Evolutionary conservation across 495 filamentous ascomycete species (phyloP), one percentile per base, ranked within the genome.

Genomic region (Aspergillus affinis): DNA sequence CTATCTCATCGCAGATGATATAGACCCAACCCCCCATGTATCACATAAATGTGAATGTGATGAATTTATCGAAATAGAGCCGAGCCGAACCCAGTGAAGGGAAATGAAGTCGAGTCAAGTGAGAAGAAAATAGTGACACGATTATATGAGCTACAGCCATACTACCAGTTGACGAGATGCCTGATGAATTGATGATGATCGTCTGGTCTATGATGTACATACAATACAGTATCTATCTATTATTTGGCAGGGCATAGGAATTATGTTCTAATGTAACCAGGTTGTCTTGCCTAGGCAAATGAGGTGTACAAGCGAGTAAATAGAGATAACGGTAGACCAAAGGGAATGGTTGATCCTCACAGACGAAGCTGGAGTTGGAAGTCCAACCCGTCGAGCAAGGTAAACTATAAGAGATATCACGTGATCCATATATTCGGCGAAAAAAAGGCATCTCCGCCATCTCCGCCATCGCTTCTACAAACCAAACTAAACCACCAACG

Each of bases 171-270:
- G 41, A 54, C 53, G 57, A 64, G 47, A 62, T 50, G 47, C 50
- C 51, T 51, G 49, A 65, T 65, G 63, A 65, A 59, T 29, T 48
- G 56, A 50, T 65, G 49, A 67, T 51, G 62, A 68, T 61, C 54
- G 61, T 62, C 59, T 27, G 53, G n/a, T 53, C 53, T 61, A 67
- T 62, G 51, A 62, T 68, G 65, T 68, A 68, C 65, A 68, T 68
- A 68, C 58, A 60, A 15, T 41, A 41, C 30, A 32, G 30, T 41
- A 13, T 15, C 13, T 41, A 13, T 15, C 13, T 41, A 41, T 41
- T 41, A 41, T 32, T 32, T 1, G 8, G 6, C 29, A 10, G 29
- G 10, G 29, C 29, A 32, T 32, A 32, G 29, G 36, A 10, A 17
- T 15, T 41, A 41, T 41, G 36, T 41, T 41, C 36, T 41, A 41